Base-by-base conservation (phyloP, 2,329 filamentous ascomycete species). In the Venturia oleaginea region DNA sequence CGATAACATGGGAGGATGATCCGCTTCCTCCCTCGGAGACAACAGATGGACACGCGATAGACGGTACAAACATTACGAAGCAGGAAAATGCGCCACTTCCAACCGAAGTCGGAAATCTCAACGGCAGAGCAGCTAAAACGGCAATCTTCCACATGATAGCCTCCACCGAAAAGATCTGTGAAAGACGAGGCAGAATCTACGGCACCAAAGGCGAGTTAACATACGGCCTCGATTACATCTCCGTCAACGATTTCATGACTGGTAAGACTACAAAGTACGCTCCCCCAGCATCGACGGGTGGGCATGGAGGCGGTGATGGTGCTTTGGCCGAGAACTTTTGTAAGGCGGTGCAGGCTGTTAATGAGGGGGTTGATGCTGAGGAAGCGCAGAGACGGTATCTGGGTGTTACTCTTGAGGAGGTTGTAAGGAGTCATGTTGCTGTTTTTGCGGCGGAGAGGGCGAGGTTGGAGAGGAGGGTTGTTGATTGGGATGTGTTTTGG, bases 391-490 rank as follows among this genome's bases (percentile, higher is more conserved):
- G 81, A 65, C 80, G 86, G 71, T 85, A 87, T 72, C 80, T 97
- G 34, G 92, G 91, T 0, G 96, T 91, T 75, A 89, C 88, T 13
- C 77, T 96, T 8, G 91, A 96, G 65, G 94, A 97, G 72, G 85
- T 89, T 1, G 82, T 97, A n/a, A 82, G 89, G 59, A 96, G 91
- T 71, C 94, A 97, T 77, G 92, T 90, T 1, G 84, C 94, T 76
- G 93, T 97, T 0, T 99, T 97, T 79, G 92, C 91, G 32, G 94
- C 93, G 0, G 94, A 97, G 76, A 89, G 96, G 70, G 91, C 93
- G 6, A 84, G 93, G 71, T 80, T 79, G 61, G 81, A 82, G 62
- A 84, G 83, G 71, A 86, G 83, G 72, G 86, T 94, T 10, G 77
- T 97, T 3, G 82, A 88, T 69, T 97, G 90, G 86, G 76, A 78